Percentiles rank a stretch among this genome's conserved stretches.
Evolutionary conservation across 768 basidiomycete genomes (phyloP).

Genomic region (Infundibulicybe gibba): DNA sequence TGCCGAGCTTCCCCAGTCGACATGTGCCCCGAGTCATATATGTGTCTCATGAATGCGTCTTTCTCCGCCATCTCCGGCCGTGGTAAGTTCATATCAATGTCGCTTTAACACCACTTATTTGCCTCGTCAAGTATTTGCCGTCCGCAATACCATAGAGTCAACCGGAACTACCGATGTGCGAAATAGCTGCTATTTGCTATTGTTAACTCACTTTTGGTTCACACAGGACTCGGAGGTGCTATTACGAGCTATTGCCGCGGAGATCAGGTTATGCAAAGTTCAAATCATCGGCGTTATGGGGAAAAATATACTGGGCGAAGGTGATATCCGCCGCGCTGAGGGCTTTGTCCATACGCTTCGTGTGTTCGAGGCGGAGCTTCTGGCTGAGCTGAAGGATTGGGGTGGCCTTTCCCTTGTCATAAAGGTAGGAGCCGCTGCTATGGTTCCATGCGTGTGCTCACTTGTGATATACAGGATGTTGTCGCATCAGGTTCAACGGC

Average conservation of each 20-base stretch:
- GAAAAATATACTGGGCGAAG: constrained; percentile 39
- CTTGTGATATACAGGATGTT: constrained; percentile 41
- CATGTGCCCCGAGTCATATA: constrained; percentile 56
- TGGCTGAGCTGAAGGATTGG: constrained; percentile 65
- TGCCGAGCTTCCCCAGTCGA: constrained; percentile 57
- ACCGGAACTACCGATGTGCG: constrained; percentile 39
- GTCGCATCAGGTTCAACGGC: constrained; percentile 46
- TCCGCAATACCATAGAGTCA: constrained; percentile 35
- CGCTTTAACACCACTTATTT: constrained; percentile 8
- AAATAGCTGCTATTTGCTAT: constrained; percentile 5
- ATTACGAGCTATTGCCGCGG: constrained; percentile 39
- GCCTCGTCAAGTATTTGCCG: constrained; percentile 38
- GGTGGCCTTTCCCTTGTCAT: constrained; percentile 48
- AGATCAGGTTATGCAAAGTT: constrained; percentile 48
- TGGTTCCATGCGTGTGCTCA: constrained; percentile 3
- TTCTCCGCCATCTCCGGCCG: constrained; percentile 72
- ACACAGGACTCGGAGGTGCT: constrained; percentile 25
- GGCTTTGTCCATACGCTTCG: constrained; percentile 65
- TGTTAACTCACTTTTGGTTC: constrained; percentile 2
- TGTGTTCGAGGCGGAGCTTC: constrained; percentile 72
- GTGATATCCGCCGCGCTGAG: constrained; percentile 47
- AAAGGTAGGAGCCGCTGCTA: constrained; percentile 31
- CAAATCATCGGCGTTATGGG: constrained; percentile 38
- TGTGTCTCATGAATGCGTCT: constrained; percentile 66
- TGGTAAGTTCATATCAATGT: constrained; percentile 39